These are phyloP conservation scores for Fusarium buxicola DNA, from an alignment of 2,329 filamentous ascomycete genomes.

Conservation along the genomic window DNA sequence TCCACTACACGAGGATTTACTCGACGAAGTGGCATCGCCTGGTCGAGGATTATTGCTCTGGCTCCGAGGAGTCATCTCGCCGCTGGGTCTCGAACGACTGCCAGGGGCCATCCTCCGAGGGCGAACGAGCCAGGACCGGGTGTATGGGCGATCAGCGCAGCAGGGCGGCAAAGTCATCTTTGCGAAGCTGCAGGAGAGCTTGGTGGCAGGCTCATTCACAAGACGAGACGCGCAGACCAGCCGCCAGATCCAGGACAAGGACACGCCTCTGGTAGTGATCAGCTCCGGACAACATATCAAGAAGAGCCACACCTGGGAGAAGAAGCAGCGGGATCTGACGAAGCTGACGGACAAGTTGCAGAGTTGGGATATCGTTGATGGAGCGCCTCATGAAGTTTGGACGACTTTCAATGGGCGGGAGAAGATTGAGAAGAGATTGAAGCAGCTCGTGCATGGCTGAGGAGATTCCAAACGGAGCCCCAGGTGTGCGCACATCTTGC, in stretches of 20 bases:
- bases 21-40: slow-evolving; percentile 74
- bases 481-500: slow-evolving; percentile 2
- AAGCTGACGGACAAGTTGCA: slow-evolving; percentile 82
- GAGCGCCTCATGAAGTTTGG: slow-evolving; percentile 91
- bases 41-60: slow-evolving; percentile 85
- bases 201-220: slow-evolving; percentile 87
- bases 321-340: slow-evolving; percentile 86
- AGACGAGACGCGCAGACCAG: slow-evolving; percentile 84
- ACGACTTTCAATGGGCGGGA: slow-evolving; percentile 75
- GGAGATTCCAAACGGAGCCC: background rate
- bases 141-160: slow-evolving; percentile 83
- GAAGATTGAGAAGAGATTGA: slow-evolving; percentile 82
- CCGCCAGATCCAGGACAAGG: slow-evolving; percentile 79
- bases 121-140: slow-evolving; percentile 82
- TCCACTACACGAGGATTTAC: slow-evolving; percentile 86
- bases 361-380: slow-evolving; percentile 87
- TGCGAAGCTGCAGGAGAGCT: slow-evolving; percentile 89
- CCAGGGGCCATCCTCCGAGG: slow-evolving; percentile 85
- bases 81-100: slow-evolving; percentile 85
- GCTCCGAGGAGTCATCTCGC: slow-evolving; percentile 86
- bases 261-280: slow-evolving; percentile 82
- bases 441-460: slow-evolving; percentile 67
- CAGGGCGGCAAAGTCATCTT: slow-evolving; percentile 88
- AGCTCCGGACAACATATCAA: slow-evolving; percentile 81
- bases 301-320: slow-evolving; percentile 78